Evolutionary conservation across 768 basidiomycete species (phyloP).

Genomic region (Trametes maxima): DNA sequence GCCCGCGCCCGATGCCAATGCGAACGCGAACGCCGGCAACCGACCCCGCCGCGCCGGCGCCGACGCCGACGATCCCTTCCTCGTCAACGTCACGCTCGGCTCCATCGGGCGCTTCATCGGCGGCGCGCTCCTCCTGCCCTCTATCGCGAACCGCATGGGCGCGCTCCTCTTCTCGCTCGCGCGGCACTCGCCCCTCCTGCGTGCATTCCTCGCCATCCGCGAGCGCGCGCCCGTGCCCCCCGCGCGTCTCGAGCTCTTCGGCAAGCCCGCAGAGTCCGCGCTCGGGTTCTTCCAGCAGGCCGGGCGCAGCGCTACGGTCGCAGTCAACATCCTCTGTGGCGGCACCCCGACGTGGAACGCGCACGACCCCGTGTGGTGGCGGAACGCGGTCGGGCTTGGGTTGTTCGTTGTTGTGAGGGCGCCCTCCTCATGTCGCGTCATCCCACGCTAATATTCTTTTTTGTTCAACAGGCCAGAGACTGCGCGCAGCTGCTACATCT

Average conservation of each 20-base stretch:
- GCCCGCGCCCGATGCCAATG: constrained; percentile 12
- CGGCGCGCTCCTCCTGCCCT: constrained; percentile 69
- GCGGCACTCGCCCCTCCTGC: constrained; percentile 40
- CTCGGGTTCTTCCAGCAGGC: constrained; percentile 30
- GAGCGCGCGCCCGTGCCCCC: constrained; percentile 8
- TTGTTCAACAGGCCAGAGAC: constrained; percentile 57
- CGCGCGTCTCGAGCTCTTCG: constrained; percentile 3
- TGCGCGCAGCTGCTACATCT: constrained; percentile 67
- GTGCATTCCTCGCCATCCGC: constrained; percentile 37
- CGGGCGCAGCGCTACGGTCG: constrained; percentile 36
- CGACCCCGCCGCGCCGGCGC: constrained; percentile 59
- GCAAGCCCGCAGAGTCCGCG: constrained; percentile 1
- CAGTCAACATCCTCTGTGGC: constrained; percentile 52
- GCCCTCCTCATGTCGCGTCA: not conserved
- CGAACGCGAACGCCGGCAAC: constrained; percentile 34
- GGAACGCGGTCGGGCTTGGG: constrained; percentile 69
- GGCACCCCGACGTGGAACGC: constrained; percentile 65
- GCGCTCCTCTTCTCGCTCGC: constrained; percentile 57
- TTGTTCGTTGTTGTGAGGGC: constrained; percentile 68
- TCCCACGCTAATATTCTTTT: not conserved
- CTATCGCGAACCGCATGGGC: constrained; percentile 69
- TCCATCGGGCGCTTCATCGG: constrained; percentile 69
- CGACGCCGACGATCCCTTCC: constrained; percentile 36
- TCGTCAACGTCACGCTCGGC: constrained; percentile 52
- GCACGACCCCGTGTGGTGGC: constrained; percentile 80